Evolutionary conservation across 495 filamentous ascomycete species (phyloP).

Genomic region (Penicillium dipodomyicola): DNA sequence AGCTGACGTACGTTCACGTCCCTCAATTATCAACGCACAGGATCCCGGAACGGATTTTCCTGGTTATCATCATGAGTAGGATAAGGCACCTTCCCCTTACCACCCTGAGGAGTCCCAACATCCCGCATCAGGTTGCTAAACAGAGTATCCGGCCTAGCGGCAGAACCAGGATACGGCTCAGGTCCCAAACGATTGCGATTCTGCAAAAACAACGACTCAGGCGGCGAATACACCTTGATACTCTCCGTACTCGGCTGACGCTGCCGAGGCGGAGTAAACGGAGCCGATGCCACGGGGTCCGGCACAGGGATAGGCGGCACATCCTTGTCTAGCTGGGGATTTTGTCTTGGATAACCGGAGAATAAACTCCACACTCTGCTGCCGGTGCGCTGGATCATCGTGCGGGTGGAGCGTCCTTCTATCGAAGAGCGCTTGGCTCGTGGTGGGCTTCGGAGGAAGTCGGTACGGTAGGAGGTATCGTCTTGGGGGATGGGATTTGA

Average conservation of each 20-base stretch:
- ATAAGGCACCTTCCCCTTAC: constrained; percentile 38
- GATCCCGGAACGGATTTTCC: constrained; percentile 9
- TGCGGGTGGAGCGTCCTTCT: constrained; percentile 32
- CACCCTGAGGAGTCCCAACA: constrained; percentile 45
- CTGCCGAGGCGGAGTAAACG: constrained; percentile 36
- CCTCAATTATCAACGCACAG: not conserved
- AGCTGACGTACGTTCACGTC: not conserved
- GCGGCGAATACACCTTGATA: constrained; percentile 70
- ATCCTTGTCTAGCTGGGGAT: constrained; percentile 18
- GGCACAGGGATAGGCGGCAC: constrained; percentile 20
- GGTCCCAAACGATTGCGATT: constrained; percentile 31
- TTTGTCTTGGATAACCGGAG: constrained; percentile 13
- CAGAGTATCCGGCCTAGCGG: constrained; percentile 52
- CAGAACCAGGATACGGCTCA: constrained; percentile 28
- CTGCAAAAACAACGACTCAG: constrained; percentile 38
- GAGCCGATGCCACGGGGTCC: constrained; percentile 14
- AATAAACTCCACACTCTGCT: constrained; percentile 42
- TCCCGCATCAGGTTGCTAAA: constrained; percentile 65
- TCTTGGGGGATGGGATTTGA: constrained; percentile 55
- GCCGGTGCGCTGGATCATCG: constrained; percentile 36
- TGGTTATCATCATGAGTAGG: constrained; percentile 18
- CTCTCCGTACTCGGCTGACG: constrained; percentile 60
- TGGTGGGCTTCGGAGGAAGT: constrained; percentile 47
- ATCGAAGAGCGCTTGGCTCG: constrained; percentile 25
- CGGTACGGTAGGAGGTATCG: constrained; percentile 52